Conservation (phyloP, 2,329 filamentous ascomycete genomes). For the Fusarium sp. region DNA sequence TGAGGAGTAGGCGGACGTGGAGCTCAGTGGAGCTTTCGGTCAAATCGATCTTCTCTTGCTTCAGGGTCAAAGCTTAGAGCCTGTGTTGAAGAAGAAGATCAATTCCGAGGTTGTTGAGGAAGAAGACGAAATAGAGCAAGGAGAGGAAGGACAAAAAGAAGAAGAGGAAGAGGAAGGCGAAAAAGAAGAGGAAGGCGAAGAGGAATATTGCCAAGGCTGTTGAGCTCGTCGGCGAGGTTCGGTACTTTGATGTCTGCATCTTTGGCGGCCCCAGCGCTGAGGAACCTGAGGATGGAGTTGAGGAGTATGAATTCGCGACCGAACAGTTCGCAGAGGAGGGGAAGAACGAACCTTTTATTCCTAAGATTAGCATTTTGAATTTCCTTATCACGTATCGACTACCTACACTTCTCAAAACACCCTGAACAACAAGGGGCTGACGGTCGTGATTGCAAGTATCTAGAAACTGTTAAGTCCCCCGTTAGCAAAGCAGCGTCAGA, state of each 20-base stretch:
- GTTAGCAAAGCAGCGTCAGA: background rate
- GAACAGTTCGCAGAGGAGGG: background rate
- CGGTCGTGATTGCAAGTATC: background rate
- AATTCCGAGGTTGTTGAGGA: background rate
- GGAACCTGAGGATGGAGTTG: background rate
- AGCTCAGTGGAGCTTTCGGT: slow-evolving; percentile 3
- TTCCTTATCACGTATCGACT: background rate
- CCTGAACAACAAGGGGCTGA: background rate
- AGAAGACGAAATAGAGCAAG: background rate
- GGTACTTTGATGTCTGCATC: background rate
- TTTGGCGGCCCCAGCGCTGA: background rate
- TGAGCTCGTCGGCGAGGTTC: slow-evolving; percentile 6
- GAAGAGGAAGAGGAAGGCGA: background rate
- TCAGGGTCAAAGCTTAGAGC: background rate
- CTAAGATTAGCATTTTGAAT: background rate
- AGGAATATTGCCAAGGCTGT: background rate
- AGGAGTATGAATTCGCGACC: background rate
- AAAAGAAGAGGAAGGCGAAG: background rate
- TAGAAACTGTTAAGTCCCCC: background rate
- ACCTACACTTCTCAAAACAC: background rate
- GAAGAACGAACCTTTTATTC: background rate
- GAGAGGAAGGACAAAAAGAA: background rate
- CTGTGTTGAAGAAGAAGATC: background rate
- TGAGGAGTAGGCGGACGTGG: background rate
- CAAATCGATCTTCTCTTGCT: background rate